A percentile compares a stretch with the other conserved stretches of the same genome.
phyloP scores from a whole-genome alignment of 2,329 filamentous ascomycete species.

The Hymenoscyphus fructigenus region DNA sequence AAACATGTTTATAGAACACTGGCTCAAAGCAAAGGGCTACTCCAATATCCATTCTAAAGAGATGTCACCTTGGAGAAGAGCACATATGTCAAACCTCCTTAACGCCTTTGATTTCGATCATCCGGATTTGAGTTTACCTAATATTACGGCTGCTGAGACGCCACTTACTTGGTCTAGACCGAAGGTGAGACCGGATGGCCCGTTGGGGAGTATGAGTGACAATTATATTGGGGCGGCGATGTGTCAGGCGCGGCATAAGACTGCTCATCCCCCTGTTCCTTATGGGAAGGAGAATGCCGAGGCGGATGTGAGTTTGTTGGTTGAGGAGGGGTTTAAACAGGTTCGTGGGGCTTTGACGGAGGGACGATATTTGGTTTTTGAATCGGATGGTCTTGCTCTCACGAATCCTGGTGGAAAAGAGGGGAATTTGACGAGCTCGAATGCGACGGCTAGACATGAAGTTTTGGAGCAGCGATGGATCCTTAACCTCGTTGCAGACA shows the following conservation, averaged over 20 bases:
- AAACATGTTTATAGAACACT: conserved; percentile 51
- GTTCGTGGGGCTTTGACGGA: conserved; percentile 52
- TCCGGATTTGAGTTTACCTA: conserved; percentile 49
- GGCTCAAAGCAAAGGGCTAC: conserved; percentile 43
- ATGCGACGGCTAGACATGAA: conserved; percentile 39
- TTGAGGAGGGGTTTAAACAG: conserved; percentile 53
- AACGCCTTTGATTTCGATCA: conserved; percentile 45
- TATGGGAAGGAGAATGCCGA: conserved; percentile 42
- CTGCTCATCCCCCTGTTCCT: conserved; percentile 45
- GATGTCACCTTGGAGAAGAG: conserved; percentile 46
- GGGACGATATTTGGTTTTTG: conserved; percentile 55
- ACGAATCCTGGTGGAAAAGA: conserved; percentile 28
- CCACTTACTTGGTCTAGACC: conserved; percentile 6
- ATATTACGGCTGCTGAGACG: conserved; percentile 41
- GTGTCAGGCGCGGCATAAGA: conserved; percentile 42
- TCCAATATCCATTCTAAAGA: conserved; percentile 39
- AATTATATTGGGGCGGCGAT: conserved; percentile 46
- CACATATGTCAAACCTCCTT: conserved; percentile 48
- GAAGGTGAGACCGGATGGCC: conserved; percentile 5
- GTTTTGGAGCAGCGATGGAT: conserved; percentile 48
- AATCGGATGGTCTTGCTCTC: conserved; percentile 44
- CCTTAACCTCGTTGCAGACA: conserved; percentile 41
- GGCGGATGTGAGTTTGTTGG: conserved; percentile 40
- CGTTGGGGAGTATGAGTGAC: conserved; percentile 35
- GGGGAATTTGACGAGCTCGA: conserved; percentile 21